Percentiles rank a stretch among this genome's conserved stretches.
These are phyloP conservation scores for Aspergillus luchuensis DNA, from an alignment of 2,329 filamentous ascomycete genomes.

Conservation along the genomic window DNA sequence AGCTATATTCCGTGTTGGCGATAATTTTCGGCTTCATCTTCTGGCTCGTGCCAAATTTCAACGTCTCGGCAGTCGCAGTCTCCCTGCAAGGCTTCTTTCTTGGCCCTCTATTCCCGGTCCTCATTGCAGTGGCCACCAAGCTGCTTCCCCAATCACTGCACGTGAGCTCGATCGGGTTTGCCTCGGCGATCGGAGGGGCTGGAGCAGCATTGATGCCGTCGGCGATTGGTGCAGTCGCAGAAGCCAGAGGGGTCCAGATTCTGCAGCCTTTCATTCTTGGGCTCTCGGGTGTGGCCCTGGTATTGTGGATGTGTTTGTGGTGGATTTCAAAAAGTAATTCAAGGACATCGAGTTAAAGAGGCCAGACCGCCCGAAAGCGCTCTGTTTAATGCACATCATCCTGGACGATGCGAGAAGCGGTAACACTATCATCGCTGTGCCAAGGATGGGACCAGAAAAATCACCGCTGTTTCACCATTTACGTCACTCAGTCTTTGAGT, in stretches of 20 bases:
- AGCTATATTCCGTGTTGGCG: constrained; percentile 64
- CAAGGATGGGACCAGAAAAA: too few species aligned
- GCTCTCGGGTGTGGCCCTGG: constrained; percentile 50
- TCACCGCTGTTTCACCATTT: too few species aligned
- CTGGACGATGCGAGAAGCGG: too few species aligned
- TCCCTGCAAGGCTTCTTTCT: constrained; percentile 76
- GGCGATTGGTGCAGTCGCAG: constrained; percentile 50
- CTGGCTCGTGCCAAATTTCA: constrained; percentile 78
- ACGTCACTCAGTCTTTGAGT: too few species aligned
- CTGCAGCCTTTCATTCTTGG: constrained; percentile 57
- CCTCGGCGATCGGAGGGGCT: constrained; percentile 72
- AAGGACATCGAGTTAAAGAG: too few species aligned
- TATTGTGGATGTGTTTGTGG: constrained; percentile 49
- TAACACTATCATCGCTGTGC: too few species aligned
- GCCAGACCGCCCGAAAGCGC: too few species aligned
- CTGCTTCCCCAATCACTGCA: constrained; percentile 73
- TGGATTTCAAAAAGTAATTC: constrained; percentile 6
- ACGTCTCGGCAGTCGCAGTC: constrained; percentile 72
- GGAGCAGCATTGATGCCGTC: constrained; percentile 59
- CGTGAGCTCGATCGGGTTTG: constrained; percentile 78
- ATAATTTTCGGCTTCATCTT: constrained; percentile 71
- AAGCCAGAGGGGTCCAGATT: constrained; percentile 60
- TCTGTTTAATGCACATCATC: too few species aligned
- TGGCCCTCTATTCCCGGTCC: constrained; percentile 76
- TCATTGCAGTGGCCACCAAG: constrained; percentile 72